Percentiles rank a stretch among this genome's conserved stretches.
Evolutionary conservation across 2,329 filamentous ascomycete genomes (phyloP).

Genomic region (Penicillium sp.): DNA sequence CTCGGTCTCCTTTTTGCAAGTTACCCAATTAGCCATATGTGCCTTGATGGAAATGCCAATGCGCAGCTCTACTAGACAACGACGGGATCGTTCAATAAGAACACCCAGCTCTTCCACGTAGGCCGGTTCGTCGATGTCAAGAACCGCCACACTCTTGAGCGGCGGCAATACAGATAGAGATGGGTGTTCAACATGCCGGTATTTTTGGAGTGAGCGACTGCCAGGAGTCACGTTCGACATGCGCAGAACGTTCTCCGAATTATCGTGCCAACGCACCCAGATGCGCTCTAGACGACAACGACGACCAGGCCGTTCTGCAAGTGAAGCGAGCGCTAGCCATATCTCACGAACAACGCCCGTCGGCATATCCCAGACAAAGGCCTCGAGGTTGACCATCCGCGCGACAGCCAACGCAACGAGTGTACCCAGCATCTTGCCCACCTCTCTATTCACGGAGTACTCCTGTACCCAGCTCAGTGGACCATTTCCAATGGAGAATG

Average conservation of each 20-base stretch:
- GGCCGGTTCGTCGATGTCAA: slow-evolving; percentile 78
- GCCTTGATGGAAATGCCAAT: slow-evolving; percentile 63
- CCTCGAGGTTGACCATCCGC: slow-evolving; percentile 77
- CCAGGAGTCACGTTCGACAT: slow-evolving; percentile 12
- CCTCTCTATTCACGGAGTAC: slow-evolving; percentile 78
- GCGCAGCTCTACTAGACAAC: slow-evolving; percentile 66
- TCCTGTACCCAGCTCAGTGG: slow-evolving; percentile 75
- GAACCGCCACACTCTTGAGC: slow-evolving; percentile 69
- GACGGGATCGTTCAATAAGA: slow-evolving; percentile 68
- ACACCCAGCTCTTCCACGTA: slow-evolving; percentile 81
- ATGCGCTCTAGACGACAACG: slow-evolving; percentile 68
- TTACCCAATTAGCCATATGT: slow-evolving; percentile 27
- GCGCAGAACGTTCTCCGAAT: slow-evolving; percentile 49
- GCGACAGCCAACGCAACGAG: slow-evolving; percentile 75
- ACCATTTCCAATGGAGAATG: slow-evolving; percentile 82
- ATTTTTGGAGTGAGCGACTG: slow-evolving; percentile 48
- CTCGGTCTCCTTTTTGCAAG: slow-evolving; percentile 15
- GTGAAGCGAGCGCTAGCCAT: slow-evolving; percentile 72
- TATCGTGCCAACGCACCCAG: slow-evolving; percentile 83
- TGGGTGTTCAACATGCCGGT: slow-evolving; percentile 68
- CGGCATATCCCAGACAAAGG: slow-evolving; percentile 86
- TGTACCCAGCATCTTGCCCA: slow-evolving; percentile 84
- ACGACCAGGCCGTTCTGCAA: slow-evolving; percentile 61
- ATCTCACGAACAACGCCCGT: slow-evolving; percentile 78
- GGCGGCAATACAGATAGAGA: slow-evolving; percentile 76